These are phyloP conservation scores for Allium cepa DNA, from an alignment of 106 monocot genomes.

Conservation along the genomic window DNA sequence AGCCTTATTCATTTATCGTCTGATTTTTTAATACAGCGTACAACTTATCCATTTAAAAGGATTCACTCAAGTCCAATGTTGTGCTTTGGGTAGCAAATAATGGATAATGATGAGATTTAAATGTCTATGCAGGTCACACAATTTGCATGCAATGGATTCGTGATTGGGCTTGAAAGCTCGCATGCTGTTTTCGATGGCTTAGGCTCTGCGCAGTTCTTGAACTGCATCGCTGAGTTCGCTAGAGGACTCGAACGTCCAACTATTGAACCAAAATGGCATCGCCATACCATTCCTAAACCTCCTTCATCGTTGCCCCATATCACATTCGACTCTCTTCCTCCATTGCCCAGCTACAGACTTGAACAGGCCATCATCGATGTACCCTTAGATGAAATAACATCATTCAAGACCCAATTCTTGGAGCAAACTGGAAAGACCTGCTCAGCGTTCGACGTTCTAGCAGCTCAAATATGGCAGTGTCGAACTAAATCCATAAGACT, in stretches of 20 bases:
- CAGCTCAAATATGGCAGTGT: conserved; percentile 17
- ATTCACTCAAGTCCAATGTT: background rate
- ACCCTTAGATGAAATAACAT: background rate
- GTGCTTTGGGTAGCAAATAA: background rate
- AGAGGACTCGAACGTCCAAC: conserved; percentile 15
- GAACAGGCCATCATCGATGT: conserved; percentile 7
- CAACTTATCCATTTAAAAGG: background rate
- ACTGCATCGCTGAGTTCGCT: conserved; percentile 16
- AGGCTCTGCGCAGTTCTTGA: conserved; percentile 16
- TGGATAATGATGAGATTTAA: background rate
- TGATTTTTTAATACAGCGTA: no score
- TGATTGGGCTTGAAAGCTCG: conserved; percentile 10
- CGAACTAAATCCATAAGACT: conserved; percentile 4
- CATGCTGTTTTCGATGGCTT: conserved; percentile 26
- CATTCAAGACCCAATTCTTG: conserved; percentile 9
- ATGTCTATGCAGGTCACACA: conserved; percentile 17
- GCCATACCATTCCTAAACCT: conserved; percentile 10
- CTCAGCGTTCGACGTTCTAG: conserved; percentile 19
- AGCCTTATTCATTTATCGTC: no score
- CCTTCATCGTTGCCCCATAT: background rate
- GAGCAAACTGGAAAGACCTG: conserved; percentile 3
- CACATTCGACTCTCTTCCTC: background rate
- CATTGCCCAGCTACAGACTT: conserved; percentile 3
- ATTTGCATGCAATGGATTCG: conserved; percentile 23
- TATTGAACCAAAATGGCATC: conserved; percentile 10